Base-by-base conservation (phyloP, 768 basidiomycete genomes). In the Psilocybe azurescens region DNA sequence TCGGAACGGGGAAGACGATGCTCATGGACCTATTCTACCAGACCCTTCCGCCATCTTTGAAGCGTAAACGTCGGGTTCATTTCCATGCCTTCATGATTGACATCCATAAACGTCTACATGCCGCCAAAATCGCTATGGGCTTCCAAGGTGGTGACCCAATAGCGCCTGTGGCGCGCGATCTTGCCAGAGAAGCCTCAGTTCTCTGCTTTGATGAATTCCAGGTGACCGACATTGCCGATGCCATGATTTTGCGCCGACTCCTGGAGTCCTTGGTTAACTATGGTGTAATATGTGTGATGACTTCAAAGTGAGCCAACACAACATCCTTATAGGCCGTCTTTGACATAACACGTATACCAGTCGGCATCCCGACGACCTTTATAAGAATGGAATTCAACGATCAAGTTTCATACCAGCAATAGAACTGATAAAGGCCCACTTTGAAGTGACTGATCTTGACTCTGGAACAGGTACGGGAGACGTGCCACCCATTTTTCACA, bases 1-100 rank as follows among this genome's bases (percentile, higher is more conserved):
- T 99, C 62, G 97, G 97, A 2, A 97, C 97, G 8, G 97, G 97
- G 13, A 98, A 99, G 81, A 92, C 91, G 0, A 98, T 99, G 96
- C 88, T 99, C 64, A 99, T 99, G 97, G 97, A 99, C 75, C 82
- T 99, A 24, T 97, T 97, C 76, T 95, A 91, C 79, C 85, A 89
- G 65, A 88, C 95, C 1, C 86, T 97, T 1, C 90, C 92, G 1
- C 69, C 82, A 0, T 78, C 82, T 48, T 78, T 92, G 57, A 85
- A 76, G 49, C 84, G 86, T 61, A 94, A 93, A 76, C 89, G 93
- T 57, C 85, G 97, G 32, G 94, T 98, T 14, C 97, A 99, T 75
- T 99, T 99, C 73, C 96, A 99, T 72, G 94, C 95, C 1, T 99
- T 99, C 81, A 99, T 99, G 97, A 89, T 98, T 64, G 97, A 99